These are phyloP conservation scores for Lentinula guzmanii DNA, from an alignment of 768 basidiomycete species.

Conservation along the genomic window DNA sequence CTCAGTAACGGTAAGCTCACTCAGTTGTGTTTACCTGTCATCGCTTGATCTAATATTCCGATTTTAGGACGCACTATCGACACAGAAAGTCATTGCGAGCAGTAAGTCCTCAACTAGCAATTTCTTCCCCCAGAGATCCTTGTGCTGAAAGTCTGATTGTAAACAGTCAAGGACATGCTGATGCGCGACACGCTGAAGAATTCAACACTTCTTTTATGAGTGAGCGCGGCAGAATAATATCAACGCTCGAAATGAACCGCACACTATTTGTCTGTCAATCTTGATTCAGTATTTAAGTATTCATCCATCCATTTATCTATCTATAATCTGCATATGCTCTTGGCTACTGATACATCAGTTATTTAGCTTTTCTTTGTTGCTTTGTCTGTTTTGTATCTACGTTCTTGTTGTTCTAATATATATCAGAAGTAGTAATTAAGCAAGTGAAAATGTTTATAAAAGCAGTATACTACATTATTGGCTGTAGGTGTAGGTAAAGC, in stretches of 20 bases:
- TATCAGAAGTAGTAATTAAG: neutral
- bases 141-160: neutral
- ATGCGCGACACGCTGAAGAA: constrained; percentile 38
- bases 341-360: too few species aligned
- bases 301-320: neutral
- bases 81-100: constrained; percentile 43
- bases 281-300: neutral
- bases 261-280: too few species aligned
- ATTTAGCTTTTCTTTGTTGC: too few species aligned
- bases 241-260: too few species aligned
- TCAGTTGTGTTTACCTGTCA: neutral
- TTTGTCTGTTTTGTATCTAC: neutral
- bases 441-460: neutral
- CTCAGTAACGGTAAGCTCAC: constrained; percentile 48
- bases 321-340: neutral
- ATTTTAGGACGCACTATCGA: constrained; percentile 50
- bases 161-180: constrained; percentile 38
- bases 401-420: neutral
- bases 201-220: constrained; percentile 22
- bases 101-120: constrained; percentile 20
- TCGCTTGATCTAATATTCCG: constrained; percentile 7
- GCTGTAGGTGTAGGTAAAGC: too few species aligned
- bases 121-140: neutral
- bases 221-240: too few species aligned
- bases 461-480: too few species aligned